These are phyloP conservation scores for Akanthomyces dipterigenus DNA, from an alignment of 2,329 filamentous ascomycete genomes.

Conservation along the genomic window DNA sequence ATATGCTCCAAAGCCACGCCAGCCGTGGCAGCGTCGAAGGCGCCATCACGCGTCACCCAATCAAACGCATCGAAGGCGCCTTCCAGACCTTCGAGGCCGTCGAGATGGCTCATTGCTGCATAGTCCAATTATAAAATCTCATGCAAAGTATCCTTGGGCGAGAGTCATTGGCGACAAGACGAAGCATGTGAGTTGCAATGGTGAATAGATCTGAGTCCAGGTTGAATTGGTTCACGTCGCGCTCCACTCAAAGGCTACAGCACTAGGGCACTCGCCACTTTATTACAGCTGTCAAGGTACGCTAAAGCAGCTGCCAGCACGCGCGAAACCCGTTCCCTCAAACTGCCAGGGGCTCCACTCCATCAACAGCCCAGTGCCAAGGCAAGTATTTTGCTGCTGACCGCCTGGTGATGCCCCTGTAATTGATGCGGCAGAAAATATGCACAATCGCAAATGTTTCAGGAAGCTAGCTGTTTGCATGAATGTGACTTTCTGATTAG, in stretches of 20 bases:
- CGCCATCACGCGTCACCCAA: not conserved
- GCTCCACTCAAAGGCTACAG: constrained; percentile 1
- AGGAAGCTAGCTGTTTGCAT: not conserved
- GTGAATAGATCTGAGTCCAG: not conserved
- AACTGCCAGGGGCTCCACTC: too few species aligned
- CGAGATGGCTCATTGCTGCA: constrained; percentile 2
- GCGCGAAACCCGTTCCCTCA: too few species aligned
- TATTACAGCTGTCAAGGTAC: too few species aligned
- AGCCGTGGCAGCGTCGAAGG: not conserved
- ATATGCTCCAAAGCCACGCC: not conserved
- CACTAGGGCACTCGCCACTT: not conserved
- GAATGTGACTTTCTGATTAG: not conserved
- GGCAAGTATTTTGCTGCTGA: not conserved
- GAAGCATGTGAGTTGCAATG: not conserved
- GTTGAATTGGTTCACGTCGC: constrained; percentile 1
- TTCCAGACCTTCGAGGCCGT: not conserved
- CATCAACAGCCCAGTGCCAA: not conserved
- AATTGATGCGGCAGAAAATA: not conserved
- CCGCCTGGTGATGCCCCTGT: not conserved
- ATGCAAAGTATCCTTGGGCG: not conserved
- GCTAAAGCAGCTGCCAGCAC: too few species aligned
- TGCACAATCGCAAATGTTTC: not conserved
- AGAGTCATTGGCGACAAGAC: not conserved
- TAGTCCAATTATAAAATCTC: not conserved
- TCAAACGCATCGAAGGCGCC: not conserved